Percentiles rank a stretch among this genome's conserved stretches.
phyloP scores from a whole-genome alignment of 164 flowering plant species.

The Aristolochia contorta region DNA sequence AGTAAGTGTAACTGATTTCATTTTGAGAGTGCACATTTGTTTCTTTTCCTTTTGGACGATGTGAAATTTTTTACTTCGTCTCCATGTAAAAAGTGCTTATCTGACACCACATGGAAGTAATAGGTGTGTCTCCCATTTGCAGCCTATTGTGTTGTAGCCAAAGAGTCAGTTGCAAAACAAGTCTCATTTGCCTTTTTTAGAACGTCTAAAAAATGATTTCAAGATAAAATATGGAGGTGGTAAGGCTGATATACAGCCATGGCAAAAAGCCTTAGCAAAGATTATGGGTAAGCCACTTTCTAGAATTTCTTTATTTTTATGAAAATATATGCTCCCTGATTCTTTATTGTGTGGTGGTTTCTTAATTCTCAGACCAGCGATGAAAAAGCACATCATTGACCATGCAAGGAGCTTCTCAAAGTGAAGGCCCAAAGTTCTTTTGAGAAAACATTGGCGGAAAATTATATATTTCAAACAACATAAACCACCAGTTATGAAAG shows the following conservation, averaged over 20 bases:
- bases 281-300: slow-evolving; percentile 23
- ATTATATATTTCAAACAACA: too few species aligned
- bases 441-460: too few species aligned
- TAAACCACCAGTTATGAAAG: too few species aligned
- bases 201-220: slow-evolving; percentile 73
- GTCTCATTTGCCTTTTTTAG: slow-evolving; percentile 78
- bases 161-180: slow-evolving; percentile 72
- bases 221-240: slow-evolving; percentile 85
- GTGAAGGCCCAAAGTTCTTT: slow-evolving; percentile 93
- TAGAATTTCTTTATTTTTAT: not conserved
- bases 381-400: slow-evolving; percentile 81
- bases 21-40: too few species aligned
- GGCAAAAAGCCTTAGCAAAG: slow-evolving; percentile 89
- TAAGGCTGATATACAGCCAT: slow-evolving; percentile 80
- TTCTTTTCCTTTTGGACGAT: not conserved
- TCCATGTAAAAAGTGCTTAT: not conserved
- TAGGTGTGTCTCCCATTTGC: slow-evolving; percentile 16
- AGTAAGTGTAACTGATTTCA: too few species aligned
- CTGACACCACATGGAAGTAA: not conserved
- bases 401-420: slow-evolving; percentile 72
- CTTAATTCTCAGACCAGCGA: slow-evolving; percentile 44
- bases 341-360: not conserved
- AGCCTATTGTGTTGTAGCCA: slow-evolving; percentile 96
- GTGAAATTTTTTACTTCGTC: not conserved
- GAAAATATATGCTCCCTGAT: not conserved